Percentiles rank a stretch among this genome's conserved stretches.
Conservation (phyloP, 805 yeast species). For the Maudiozyma serrabonitensis region DNA sequence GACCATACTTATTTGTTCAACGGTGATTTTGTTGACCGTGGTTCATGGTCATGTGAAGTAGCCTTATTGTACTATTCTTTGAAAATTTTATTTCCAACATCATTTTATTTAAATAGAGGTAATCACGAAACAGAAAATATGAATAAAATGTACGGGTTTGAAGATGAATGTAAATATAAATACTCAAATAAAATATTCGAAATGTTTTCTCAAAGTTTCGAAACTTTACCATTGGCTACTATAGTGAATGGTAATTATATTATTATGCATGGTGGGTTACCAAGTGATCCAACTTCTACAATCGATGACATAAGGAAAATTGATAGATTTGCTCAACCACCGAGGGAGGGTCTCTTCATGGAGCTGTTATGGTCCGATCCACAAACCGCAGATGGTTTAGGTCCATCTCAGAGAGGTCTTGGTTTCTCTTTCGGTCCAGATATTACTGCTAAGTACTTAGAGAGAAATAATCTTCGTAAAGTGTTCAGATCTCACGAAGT, state of each 20-base stretch:
- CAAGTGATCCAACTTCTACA: slow-evolving; percentile 64
- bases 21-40: slow-evolving; percentile 97
- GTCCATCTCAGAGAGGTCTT: slow-evolving; percentile 87
- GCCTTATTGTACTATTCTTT: slow-evolving; percentile 70
- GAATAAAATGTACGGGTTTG: slow-evolving; percentile 95
- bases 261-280: slow-evolving; percentile 93
- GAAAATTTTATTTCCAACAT: slow-evolving; percentile 65
- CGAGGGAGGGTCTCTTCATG: slow-evolving; percentile 88
- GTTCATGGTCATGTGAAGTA: slow-evolving; percentile 97
- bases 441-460: slow-evolving; percentile 70
- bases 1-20: slow-evolving; percentile 75
- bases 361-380: slow-evolving; percentile 98
- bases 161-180: slow-evolving; percentile 89
- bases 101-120: slow-evolving; percentile 77
- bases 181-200: slow-evolving; percentile 72
- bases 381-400: slow-evolving; percentile 64
- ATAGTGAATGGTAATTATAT: slow-evolving; percentile 69
- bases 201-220: slow-evolving; percentile 79
- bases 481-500: slow-evolving; percentile 93
- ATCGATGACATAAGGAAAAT: slow-evolving; percentile 65
- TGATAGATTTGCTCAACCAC: slow-evolving; percentile 77
- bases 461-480: slow-evolving; percentile 60
- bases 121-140: slow-evolving; percentile 95
- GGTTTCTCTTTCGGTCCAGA: slow-evolving; percentile 98
- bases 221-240: slow-evolving; percentile 77